Evolutionary conservation across 495 filamentous ascomycete species (phyloP).

Genomic region (Penicillium soppii): DNA sequence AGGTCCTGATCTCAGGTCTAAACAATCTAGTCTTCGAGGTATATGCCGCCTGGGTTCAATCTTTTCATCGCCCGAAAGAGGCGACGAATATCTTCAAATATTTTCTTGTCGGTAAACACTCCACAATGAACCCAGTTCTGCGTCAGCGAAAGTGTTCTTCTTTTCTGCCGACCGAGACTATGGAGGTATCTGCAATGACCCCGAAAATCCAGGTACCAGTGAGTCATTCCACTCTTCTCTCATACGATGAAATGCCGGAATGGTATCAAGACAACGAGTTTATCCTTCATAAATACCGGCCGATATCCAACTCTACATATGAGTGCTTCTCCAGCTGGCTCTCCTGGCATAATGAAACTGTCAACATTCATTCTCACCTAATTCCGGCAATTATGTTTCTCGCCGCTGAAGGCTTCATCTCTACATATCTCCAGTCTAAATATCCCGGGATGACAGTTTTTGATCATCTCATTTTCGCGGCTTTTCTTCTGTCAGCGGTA

Average conservation of each 20-base stretch:
- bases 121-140: not conserved
- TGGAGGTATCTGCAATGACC: not conserved
- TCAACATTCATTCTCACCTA: conserved; percentile 36
- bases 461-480: conserved; percentile 25
- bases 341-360: conserved; percentile 37
- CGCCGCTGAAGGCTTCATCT: conserved; percentile 15
- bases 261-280: conserved; percentile 28
- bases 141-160: not conserved
- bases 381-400: conserved; percentile 24
- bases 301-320: conserved; percentile 29
- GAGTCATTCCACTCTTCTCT: conserved; percentile 15
- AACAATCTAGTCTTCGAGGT: no score
- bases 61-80: no score
- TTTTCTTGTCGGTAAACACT: not conserved
- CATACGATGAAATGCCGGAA: conserved; percentile 31
- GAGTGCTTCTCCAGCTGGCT: conserved; percentile 26
- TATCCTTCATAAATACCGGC: conserved; percentile 31
- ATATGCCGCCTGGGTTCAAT: no score
- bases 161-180: not conserved
- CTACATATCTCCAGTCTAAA: conserved; percentile 20
- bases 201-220: not conserved
- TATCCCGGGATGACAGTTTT: conserved; percentile 17
- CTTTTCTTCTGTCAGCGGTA: conserved; percentile 27
- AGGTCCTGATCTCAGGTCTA: no score
- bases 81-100: no score